Conservation (phyloP, 805 yeast species). For the Saccharomycopsis fibuligera region DNA sequence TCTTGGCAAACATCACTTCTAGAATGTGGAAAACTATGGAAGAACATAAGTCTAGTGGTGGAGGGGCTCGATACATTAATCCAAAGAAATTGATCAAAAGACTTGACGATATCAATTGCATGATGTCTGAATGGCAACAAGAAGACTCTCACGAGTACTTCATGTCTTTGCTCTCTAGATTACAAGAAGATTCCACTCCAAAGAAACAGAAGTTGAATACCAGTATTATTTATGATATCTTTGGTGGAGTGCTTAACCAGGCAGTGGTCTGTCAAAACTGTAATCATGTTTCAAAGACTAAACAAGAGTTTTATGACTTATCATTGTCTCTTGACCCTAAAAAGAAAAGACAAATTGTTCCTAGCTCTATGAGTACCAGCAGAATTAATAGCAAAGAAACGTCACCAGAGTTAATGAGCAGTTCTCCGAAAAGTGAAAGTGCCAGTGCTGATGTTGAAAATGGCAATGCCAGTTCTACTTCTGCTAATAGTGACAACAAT, state of each 20-base stretch:
- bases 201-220: slow-evolving; percentile 77
- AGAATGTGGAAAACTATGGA: slow-evolving; percentile 50
- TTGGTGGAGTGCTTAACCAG: slow-evolving; percentile 87
- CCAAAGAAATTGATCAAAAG: slow-evolving; percentile 70
- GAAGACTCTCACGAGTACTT: slow-evolving; percentile 97
- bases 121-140: slow-evolving; percentile 97
- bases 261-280: slow-evolving; percentile 78
- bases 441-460: not conserved
- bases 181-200: slow-evolving; percentile 92
- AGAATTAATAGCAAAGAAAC: slow-evolving; percentile 15
- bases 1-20: slow-evolving; percentile 59
- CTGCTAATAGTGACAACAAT: no score
- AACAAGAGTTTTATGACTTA: slow-evolving; percentile 90
- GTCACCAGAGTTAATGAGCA: slow-evolving; percentile 3
- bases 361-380: slow-evolving; percentile 10
- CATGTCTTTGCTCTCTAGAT: slow-evolving; percentile 80
- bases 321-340: slow-evolving; percentile 66
- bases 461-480: not conserved
- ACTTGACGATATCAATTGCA: slow-evolving; percentile 80
- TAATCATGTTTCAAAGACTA: slow-evolving; percentile 75
- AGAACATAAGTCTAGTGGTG: not conserved
- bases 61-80: slow-evolving; percentile 49
- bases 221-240: slow-evolving; percentile 83
- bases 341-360: slow-evolving; percentile 35
- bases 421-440: not conserved